phyloP scores from a whole-genome alignment of 805 yeast species.

The Nakazawaea anatomiae region DNA sequence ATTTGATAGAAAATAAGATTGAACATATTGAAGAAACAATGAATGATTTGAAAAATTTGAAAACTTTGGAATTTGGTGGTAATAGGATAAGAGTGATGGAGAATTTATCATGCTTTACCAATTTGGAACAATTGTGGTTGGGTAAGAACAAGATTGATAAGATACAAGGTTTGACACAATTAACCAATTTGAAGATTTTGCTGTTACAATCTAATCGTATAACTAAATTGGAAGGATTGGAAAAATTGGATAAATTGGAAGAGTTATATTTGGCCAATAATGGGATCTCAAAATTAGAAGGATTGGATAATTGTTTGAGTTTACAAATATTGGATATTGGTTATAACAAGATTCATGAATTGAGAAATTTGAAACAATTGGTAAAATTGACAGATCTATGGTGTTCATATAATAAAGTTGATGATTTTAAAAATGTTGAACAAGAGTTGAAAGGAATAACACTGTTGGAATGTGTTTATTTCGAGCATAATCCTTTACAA shows the following conservation, averaged over 20 bases:
- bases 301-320: slow-evolving; percentile 63
- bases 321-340: slow-evolving; percentile 78
- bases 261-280: slow-evolving; percentile 89
- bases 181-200: slow-evolving; percentile 62
- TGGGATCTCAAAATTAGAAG: slow-evolving; percentile 68
- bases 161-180: slow-evolving; percentile 54
- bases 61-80: slow-evolving; percentile 86
- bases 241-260: slow-evolving; percentile 62
- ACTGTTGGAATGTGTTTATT: slow-evolving; percentile 78
- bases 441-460: slow-evolving; percentile 57
- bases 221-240: slow-evolving; percentile 76
- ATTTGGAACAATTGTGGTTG: slow-evolving; percentile 78
- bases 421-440: slow-evolving; percentile 63
- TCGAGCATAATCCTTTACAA: slow-evolving; percentile 92
- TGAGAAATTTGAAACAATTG: slow-evolving; percentile 64
- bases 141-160: slow-evolving; percentile 77
- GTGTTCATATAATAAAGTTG: slow-evolving; percentile 77
- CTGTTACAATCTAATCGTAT: slow-evolving; percentile 87
- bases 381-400: slow-evolving; percentile 81
- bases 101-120: slow-evolving; percentile 52
- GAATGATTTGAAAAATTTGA: slow-evolving; percentile 47
- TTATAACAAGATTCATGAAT: slow-evolving; percentile 55
- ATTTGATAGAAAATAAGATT: slow-evolving; percentile 86
- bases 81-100: slow-evolving; percentile 57
- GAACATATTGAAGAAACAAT: slow-evolving; percentile 58